phyloP scores from a whole-genome alignment of 176 grass and related monocot genomes.

The Pontederia crassipes region DNA sequence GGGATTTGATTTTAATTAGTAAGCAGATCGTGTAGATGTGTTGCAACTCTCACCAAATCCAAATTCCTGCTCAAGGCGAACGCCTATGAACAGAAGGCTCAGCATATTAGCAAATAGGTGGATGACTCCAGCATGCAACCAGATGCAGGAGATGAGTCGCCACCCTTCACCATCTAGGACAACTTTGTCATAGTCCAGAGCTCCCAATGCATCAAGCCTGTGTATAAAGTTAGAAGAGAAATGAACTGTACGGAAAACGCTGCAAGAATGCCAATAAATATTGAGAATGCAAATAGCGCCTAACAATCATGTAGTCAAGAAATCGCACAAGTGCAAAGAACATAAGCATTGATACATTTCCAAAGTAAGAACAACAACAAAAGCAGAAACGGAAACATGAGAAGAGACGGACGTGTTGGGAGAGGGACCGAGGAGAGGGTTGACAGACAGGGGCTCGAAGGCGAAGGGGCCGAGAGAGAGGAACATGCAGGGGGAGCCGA shows the following conservation, averaged over 20 bases:
- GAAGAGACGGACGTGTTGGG: neutral
- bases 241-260: neutral
- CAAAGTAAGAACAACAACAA: neutral
- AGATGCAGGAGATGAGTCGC: constrained; percentile 15
- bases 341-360: neutral
- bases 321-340: too few relatives aligned
- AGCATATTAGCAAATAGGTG: constrained; percentile 20
- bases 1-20: too few relatives aligned
- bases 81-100: constrained; percentile 11
- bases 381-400: neutral
- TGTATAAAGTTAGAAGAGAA: neutral
- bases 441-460: constrained; percentile 17
- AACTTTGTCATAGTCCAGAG: constrained; percentile 11
- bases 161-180: constrained; percentile 8
- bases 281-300: too few relatives aligned
- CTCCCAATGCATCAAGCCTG: constrained; percentile 18
- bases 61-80: constrained; percentile 23
- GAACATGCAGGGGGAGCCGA: neutral
- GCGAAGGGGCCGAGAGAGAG: constrained; percentile 9
- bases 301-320: too few relatives aligned
- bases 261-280: too few relatives aligned
- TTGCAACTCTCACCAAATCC: constrained; percentile 17
- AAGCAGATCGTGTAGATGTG: too few relatives aligned
- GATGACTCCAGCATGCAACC: constrained; percentile 20
- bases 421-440: constrained; percentile 20